Evolutionary conservation across 208 protist species (phyloP).

Genomic region (Angomonas ambiguus): DNA sequence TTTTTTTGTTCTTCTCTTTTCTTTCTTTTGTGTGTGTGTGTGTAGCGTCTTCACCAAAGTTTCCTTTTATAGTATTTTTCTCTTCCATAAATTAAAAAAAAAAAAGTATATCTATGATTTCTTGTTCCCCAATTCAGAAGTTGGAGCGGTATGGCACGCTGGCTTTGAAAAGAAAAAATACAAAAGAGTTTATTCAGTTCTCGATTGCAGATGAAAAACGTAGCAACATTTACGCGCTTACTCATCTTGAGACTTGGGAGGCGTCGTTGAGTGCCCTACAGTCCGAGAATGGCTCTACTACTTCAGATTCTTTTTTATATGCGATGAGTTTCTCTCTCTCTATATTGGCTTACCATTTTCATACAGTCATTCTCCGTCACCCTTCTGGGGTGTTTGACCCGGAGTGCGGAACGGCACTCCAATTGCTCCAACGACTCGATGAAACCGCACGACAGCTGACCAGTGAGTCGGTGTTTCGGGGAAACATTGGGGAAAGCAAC

Average conservation of each 20-base stretch:
- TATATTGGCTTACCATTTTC: neutral
- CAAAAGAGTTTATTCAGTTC: constrained; percentile 63
- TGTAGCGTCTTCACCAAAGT: neutral
- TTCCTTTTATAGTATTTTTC: neutral
- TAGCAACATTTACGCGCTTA: constrained; percentile 80
- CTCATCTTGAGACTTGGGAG: constrained; percentile 63
- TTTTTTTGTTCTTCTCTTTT: neutral
- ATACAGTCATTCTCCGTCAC: neutral
- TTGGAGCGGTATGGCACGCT: constrained; percentile 85
- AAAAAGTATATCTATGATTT: constrained; percentile 35
- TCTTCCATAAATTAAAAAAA: neutral
- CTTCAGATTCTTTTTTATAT: neutral
- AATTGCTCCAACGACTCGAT: neutral
- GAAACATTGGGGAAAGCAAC: neutral
- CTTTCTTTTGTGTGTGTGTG: neutral
- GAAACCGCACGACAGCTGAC: neutral
- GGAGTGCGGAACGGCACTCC: neutral
- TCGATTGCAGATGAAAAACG: constrained; percentile 70
- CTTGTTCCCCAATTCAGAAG: constrained; percentile 81
- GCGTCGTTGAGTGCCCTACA: constrained; percentile 17
- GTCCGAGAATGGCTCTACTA: neutral
- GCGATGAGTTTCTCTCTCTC: constrained; percentile 1
- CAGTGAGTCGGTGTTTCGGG: neutral
- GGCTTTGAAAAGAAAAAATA: constrained; percentile 62
- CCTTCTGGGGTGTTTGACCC: neutral